Conservation (phyloP, 352 stramenopile genomes). For the Peronosclerospora sorghi region DNA sequence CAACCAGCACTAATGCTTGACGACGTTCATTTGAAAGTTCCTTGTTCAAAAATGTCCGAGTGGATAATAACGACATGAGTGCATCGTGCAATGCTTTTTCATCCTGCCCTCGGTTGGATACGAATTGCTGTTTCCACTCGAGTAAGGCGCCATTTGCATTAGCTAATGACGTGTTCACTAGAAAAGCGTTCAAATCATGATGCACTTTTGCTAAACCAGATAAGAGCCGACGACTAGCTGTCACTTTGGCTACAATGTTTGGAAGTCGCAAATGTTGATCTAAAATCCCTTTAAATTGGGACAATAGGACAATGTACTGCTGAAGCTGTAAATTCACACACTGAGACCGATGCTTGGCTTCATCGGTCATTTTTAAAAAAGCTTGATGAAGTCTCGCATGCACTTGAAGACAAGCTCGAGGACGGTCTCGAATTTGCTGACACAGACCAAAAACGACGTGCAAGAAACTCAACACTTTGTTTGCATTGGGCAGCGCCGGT, state of each 20-base stretch:
- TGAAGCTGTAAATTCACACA: slow-evolving; percentile 15
- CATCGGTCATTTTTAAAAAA: slow-evolving; percentile 31
- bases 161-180: slow-evolving; percentile 20
- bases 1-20: slow-evolving; percentile 47
- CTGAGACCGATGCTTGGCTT: slow-evolving; percentile 17
- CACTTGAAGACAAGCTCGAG: slow-evolving; percentile 30
- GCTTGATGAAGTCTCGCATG: slow-evolving; percentile 38
- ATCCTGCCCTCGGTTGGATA: slow-evolving; percentile 37
- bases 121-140: slow-evolving; percentile 38
- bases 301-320: slow-evolving; percentile 34
- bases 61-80: slow-evolving; percentile 34
- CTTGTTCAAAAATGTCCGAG: slow-evolving; percentile 42
- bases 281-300: slow-evolving; percentile 27
- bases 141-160: slow-evolving; percentile 22
- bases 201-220: slow-evolving; percentile 26
- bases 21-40: slow-evolving; percentile 38
- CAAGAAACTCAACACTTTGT: slow-evolving; percentile 27
- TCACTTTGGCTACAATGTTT: slow-evolving; percentile 24
- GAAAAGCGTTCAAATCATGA: slow-evolving; percentile 26
- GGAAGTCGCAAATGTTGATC: slow-evolving; percentile 32
- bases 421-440: slow-evolving; percentile 31
- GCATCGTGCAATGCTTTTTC: slow-evolving; percentile 48
- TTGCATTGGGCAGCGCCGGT: slow-evolving; percentile 22
- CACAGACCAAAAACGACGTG: slow-evolving; percentile 30
- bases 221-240: slow-evolving; percentile 36